These are phyloP conservation scores for Volvariella volvacea DNA, from an alignment of 1,284 basidiomycete species.

Conservation along the genomic window DNA sequence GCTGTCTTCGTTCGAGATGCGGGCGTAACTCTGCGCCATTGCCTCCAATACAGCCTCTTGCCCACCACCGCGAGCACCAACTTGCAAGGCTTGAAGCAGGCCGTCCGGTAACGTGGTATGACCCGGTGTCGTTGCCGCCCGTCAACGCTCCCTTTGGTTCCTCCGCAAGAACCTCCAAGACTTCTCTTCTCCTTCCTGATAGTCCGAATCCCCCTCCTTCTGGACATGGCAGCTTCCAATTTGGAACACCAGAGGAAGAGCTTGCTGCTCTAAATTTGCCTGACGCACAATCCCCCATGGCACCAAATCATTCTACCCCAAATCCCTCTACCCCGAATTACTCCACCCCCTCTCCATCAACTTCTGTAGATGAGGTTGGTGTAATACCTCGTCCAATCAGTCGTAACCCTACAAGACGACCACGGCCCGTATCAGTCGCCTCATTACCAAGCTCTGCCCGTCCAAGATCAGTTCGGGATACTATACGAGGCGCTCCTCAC, in stretches of 20 bases:
- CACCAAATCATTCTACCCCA: background rate
- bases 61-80: constrained; percentile 46
- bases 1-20: constrained; percentile 26
- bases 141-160: constrained; percentile 5
- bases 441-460: constrained; percentile 31
- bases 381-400: background rate
- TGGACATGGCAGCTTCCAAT: constrained; percentile 6
- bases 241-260: constrained; percentile 6
- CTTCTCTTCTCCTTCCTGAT: constrained; percentile 21
- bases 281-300: too few relatives aligned
- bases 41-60: constrained; percentile 54
- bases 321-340: background rate
- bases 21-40: constrained; percentile 33
- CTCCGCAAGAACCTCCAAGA: constrained; percentile 6
- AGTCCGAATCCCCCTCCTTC: constrained; percentile 9
- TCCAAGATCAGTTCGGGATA: constrained; percentile 26
- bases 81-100: constrained; percentile 25
- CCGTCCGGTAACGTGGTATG: constrained; percentile 13
- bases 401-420: constrained; percentile 13
- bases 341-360: background rate
- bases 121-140: constrained; percentile 8
- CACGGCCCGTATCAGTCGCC: constrained; percentile 32
- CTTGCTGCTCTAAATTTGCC: constrained; percentile 3
- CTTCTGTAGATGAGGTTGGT: background rate
- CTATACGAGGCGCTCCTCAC: constrained; percentile 43